Base-by-base conservation (phyloP, 2,329 filamentous ascomycete genomes). In the Aureobasidium leucospermi region DNA sequence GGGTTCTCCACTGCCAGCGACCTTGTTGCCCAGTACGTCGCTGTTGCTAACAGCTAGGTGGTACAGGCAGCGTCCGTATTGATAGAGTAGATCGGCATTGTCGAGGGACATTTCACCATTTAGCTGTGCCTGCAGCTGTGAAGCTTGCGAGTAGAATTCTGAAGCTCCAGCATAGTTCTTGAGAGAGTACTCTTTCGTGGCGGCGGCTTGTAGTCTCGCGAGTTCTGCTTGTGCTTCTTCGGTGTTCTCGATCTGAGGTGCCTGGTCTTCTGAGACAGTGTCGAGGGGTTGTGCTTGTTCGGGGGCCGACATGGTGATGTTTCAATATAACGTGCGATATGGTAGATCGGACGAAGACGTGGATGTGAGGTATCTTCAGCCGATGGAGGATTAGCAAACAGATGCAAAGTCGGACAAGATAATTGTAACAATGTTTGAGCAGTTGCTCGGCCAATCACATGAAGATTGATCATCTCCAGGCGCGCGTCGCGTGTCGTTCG, bases 1-100 rank as follows among this genome's bases (percentile, higher is more conserved):
- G 65, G 74, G 85, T 74, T 69, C 81, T 76, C 70, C 83, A 73
- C 79, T 76, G 46, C 80, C 76, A 13, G 83, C 81, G 19, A 92
- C 88, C 68, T 88, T 88, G 36, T 88, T 89, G 60, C 94, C 94
- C 38, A 99, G 80, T 28, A 99, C 92, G 70, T 97, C 92, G 70
- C 91, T 96, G 74, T 96, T 96, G 72, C 85, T 87, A 72, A 97
- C 89, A 32, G 92, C 94, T 62, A 97, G 88, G 73, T 92, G 92
- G 80, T 96, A 97, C 19, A 99, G 78, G 60, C 90, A 90, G 70
- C 93, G 89, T 13, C 94, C 94, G 74, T 99, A 99, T 64, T 91
- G 84, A 74, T 96, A 99, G 19, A 97, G 84, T 48, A 99, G 84
- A 71, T 97, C 93, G 53, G 92, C 93, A 68, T 99, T 99, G 60